Conservation (phyloP, 2,329 filamentous ascomycete genomes). For the Alternaria sp. region DNA sequence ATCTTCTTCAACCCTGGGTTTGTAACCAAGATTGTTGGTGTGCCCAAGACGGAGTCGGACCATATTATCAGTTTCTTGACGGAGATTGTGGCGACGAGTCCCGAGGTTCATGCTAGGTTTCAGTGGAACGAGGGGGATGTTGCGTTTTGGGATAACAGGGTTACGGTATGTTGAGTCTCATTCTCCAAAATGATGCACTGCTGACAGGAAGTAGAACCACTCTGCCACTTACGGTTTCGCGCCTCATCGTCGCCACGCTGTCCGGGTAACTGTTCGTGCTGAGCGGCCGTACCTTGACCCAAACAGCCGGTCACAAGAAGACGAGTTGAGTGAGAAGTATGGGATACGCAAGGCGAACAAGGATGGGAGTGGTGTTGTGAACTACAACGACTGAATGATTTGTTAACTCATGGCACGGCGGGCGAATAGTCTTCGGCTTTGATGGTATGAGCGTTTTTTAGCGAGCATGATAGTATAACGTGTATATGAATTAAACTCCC, state of each 20-base stretch:
- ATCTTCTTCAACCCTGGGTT: conserved; percentile 67
- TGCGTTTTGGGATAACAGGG: conserved; percentile 72
- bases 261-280: conserved; percentile 56
- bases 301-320: conserved; percentile 60
- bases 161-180: conserved; percentile 50
- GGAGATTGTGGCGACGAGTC: conserved; percentile 63
- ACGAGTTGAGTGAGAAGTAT: conserved; percentile 57
- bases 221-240: conserved; percentile 64
- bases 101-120: conserved; percentile 73
- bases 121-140: conserved; percentile 70
- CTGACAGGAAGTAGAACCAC: conserved; percentile 53
- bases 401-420: background rate
- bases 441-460: background rate
- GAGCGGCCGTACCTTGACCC: conserved; percentile 56
- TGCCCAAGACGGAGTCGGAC: conserved; percentile 63
- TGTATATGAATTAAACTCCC: background rate
- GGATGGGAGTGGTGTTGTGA: conserved; percentile 61
- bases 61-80: conserved; percentile 60
- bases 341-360: conserved; percentile 61
- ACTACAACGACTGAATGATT: conserved; percentile 61
- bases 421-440: background rate
- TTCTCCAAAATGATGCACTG: background rate
- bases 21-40: conserved; percentile 64
- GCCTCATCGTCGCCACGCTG: conserved; percentile 63
- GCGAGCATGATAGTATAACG: background rate